Evolutionary conservation across 441 rosid genomes (phyloP).

Genomic region (Pelargonium fulgidum): DNA sequence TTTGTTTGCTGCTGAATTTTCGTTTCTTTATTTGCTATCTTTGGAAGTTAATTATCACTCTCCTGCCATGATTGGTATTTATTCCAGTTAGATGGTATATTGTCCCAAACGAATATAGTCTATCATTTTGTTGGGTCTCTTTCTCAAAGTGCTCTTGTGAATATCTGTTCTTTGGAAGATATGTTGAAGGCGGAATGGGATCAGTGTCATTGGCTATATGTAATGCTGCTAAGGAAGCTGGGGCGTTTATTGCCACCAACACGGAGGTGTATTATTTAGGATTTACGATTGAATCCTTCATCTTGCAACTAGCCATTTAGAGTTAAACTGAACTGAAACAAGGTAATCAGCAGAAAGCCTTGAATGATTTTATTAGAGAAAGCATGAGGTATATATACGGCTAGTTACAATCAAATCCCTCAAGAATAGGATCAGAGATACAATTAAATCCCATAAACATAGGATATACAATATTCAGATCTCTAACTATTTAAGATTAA

Average conservation of each 20-base stretch:
- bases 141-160: background rate
- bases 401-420: too few species aligned
- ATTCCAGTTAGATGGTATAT: background rate
- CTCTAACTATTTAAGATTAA: too few species aligned
- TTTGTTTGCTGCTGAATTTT: background rate
- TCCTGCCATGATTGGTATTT: background rate
- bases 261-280: constrained; percentile 45
- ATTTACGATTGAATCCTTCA: background rate
- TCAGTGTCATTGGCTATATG: constrained; percentile 62
- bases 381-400: too few species aligned
- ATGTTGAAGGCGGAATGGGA: constrained; percentile 96
- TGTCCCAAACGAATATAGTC: background rate
- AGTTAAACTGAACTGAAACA: too few species aligned
- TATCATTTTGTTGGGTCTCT: constrained; percentile 6
- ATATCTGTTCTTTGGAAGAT: constrained; percentile 26
- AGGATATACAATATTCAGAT: too few species aligned
- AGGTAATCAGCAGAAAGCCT: too few species aligned
- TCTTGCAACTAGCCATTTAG: background rate
- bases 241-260: constrained; percentile 62
- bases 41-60: background rate
- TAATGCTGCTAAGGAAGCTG: constrained; percentile 77
- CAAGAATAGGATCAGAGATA: too few species aligned
- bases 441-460: too few species aligned
- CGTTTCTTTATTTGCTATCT: background rate
- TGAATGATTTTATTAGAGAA: too few species aligned